Conservation (phyloP, 768 basidiomycete genomes). For the Amanita pseudoporphyria region DNA sequence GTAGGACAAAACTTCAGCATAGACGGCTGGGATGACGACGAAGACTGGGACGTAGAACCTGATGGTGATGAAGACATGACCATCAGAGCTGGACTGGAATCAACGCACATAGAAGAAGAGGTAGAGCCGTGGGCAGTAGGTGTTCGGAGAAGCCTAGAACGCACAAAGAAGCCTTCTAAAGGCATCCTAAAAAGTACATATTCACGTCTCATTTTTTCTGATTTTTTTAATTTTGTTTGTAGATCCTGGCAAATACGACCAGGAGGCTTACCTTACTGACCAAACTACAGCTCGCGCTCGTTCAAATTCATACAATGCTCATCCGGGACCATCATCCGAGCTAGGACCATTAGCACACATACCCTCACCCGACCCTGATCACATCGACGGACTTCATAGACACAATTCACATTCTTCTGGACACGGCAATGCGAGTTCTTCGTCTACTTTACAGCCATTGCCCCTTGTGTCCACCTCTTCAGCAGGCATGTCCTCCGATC, state of each 20-base stretch:
- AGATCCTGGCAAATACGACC: constrained; percentile 67
- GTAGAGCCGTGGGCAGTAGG: constrained; percentile 73
- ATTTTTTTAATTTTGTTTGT: constrained; percentile 6
- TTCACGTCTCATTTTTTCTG: neutral
- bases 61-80: constrained; percentile 68
- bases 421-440: constrained; percentile 22
- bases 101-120: constrained; percentile 42
- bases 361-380: constrained; percentile 76
- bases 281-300: constrained; percentile 45
- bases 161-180: constrained; percentile 52
- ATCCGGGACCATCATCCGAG: constrained; percentile 37
- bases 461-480: constrained; percentile 40
- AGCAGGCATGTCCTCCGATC: constrained; percentile 21
- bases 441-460: constrained; percentile 52
- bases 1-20: constrained; percentile 33
- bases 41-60: constrained; percentile 60
- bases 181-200: constrained; percentile 81
- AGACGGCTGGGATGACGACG: constrained; percentile 73
- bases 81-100: constrained; percentile 52
- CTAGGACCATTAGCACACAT: constrained; percentile 75
- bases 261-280: constrained; percentile 44
- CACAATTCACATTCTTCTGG: constrained; percentile 49
- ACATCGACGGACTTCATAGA: constrained; percentile 79
- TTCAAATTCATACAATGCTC: constrained; percentile 74
- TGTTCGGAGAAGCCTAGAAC: constrained; percentile 64